Base-by-base conservation (phyloP, 345 rosid species). In the Cardamine chenopodiifolia region DNA sequence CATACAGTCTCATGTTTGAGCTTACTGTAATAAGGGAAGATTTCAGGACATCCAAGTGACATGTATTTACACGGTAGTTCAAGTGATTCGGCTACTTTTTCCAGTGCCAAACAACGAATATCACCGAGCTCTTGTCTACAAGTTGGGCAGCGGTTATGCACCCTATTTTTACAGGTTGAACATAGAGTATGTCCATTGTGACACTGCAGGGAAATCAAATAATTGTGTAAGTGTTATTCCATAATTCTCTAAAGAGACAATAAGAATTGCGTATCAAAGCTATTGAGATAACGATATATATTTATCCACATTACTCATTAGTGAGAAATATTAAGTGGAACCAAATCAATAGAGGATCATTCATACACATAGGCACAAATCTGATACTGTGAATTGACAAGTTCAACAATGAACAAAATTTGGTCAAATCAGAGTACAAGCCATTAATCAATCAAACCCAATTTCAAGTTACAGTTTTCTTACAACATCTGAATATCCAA, bases 101-200 rank as follows among this genome's bases (percentile, higher is more conserved):
- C 98, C 65, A 94, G 70, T 20, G 97, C 97, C 48, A 91, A 82
- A 80, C 98, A 91, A 72, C 98, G 89, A 47, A 91, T 88, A 75
- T 93, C 98, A n/a, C 97, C 97, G 25, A 93, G 97, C 88, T 93
- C 98, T 82, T 91, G 97, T 81, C 98, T 83, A 79, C 98, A 93
- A 49, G 97, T 93, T 19, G 98, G 97, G 49, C 98, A 93, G 18
- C 97, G 86, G 66, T 91, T 93, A 60, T 89, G 96, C 32, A 91
- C 98, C 80, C 91, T 83, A 52, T 79, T 83, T 86, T 93, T 93
- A 83, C 98, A 91, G 52, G 91, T 88, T 58, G 97, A 93, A 78
- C 98, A 93, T 10, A 93, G 90, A 12, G 98, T 93, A 76, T 91
- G 98, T 26, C 98, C 98, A 70, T 93, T 93, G 81, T 88, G 98